Conservation (phyloP, 495 filamentous ascomycete genomes). For the Penicillium mononematosum region DNA sequence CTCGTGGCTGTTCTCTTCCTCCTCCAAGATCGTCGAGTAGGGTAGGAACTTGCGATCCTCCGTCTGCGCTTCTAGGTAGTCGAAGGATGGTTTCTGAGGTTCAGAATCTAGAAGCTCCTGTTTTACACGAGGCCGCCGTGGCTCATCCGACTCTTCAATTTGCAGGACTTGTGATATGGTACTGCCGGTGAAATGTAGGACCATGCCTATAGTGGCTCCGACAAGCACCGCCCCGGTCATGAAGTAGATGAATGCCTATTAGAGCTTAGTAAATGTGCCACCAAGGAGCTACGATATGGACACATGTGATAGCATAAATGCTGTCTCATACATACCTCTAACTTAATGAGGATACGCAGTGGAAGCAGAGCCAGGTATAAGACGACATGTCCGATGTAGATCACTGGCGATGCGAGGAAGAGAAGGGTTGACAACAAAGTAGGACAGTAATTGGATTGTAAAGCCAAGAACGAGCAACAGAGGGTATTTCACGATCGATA, state of each 20-base stretch:
- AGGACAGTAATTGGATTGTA: slow-evolving; percentile 37
- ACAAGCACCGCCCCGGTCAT: slow-evolving; percentile 23
- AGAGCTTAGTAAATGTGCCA: slow-evolving; percentile 10
- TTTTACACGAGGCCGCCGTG: slow-evolving; percentile 11
- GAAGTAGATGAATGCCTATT: slow-evolving; percentile 27
- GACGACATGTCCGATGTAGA: slow-evolving; percentile 41
- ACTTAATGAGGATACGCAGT: slow-evolving; percentile 50
- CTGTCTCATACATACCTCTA: slow-evolving; percentile 56
- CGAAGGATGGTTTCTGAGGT: slow-evolving; percentile 26
- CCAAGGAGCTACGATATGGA: not conserved
- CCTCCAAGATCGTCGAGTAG: slow-evolving; percentile 62
- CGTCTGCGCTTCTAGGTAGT: slow-evolving; percentile 38
- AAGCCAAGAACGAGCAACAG: slow-evolving; percentile 30
- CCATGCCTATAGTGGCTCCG: slow-evolving; percentile 22
- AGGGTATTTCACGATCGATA: not conserved
- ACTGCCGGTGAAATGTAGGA: slow-evolving; percentile 19
- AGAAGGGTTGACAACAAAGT: slow-evolving; percentile 32
- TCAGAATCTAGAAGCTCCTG: slow-evolving; percentile 8
- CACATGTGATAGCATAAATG: not conserved
- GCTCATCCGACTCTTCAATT: slow-evolving; percentile 15
- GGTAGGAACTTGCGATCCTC: slow-evolving; percentile 43
- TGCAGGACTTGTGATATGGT: slow-evolving; percentile 20
- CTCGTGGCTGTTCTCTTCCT: slow-evolving; percentile 50
- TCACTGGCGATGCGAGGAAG: slow-evolving; percentile 44
- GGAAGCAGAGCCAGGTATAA: slow-evolving; percentile 40